Base-by-base conservation (phyloP, 768 basidiomycete species). In the Rhizopogon vesiculosus region DNA sequence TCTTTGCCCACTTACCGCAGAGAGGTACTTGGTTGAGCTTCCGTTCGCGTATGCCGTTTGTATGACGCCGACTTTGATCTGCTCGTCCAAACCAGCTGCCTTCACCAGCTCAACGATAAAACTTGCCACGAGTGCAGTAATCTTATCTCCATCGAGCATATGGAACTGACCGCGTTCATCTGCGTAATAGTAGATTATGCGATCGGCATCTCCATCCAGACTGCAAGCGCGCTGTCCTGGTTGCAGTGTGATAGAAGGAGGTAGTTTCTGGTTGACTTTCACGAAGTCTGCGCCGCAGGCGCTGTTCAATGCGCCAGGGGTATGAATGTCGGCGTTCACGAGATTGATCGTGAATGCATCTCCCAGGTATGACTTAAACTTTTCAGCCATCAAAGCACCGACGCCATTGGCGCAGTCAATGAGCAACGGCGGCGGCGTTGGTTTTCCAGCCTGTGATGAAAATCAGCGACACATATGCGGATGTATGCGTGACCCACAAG, bases 401-500 rank as follows among this genome's bases (percentile, higher is more conserved):
- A 99, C 97, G 28, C 97, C 97, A 68, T 99, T 98, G n/a, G 97
- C 97, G 68, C 97, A 98, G 70, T 99, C 97, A 42, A 99, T 78
- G n/a, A 89, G 69, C 45, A 99, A 66, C 39, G 85, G 82, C 15
- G 79, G 69, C 10, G 79, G 71, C 51, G 76, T 72, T 42, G 75
- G 71, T 69, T 85, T 85, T 56, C 84, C 84, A 25, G 79, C 74
- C 87, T 92, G 56, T 35, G 28, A 42, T 40, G 45, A 42, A 53
- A 29, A 50, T 16, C 51, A 45, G 35, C 43, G 13, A 42, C 4
- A 53, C 28, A 54, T 46, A 51, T 31, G 15, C 45, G 44, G 42
- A 16, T 55, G 25, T 59, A 3, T 3, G 48, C 45, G 45, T 43
- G 29, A 77, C 92, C 61, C 66, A 96, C 96, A 48, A 97, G 78